Evolutionary conservation across 495 filamentous ascomycete genomes (phyloP).

Genomic region (Paragyromitra xinjiangensis): DNA sequence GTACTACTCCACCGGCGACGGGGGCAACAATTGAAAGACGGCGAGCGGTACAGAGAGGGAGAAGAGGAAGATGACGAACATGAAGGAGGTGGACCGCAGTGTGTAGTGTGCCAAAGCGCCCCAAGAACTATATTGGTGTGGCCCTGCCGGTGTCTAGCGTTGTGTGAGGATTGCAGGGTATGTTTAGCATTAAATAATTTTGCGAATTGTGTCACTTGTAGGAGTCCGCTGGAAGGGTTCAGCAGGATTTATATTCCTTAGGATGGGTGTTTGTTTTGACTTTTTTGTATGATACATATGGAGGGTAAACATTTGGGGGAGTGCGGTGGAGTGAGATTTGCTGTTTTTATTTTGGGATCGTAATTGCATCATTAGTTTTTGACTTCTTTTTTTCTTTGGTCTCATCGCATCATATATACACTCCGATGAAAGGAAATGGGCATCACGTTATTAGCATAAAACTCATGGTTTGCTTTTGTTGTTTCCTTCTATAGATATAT

Average conservation of each 20-base stretch:
- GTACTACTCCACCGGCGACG: constrained; percentile 69
- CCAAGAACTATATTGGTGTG: constrained; percentile 91
- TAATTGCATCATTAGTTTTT: not conserved
- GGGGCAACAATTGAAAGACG: constrained; percentile 22
- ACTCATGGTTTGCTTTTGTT: not conserved
- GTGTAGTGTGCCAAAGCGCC: constrained; percentile 90
- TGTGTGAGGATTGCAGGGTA: constrained; percentile 94
- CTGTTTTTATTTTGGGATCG: not conserved
- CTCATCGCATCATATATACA: not conserved
- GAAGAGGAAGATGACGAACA: constrained; percentile 75
- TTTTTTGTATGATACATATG: constrained; percentile 15
- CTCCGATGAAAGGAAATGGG: not conserved
- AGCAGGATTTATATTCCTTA: constrained; percentile 86
- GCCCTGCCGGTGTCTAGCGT: constrained; percentile 92
- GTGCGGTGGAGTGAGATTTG: not conserved
- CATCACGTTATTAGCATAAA: not conserved
- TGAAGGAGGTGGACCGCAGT: constrained; percentile 79
- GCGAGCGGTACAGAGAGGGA: constrained; percentile 36
- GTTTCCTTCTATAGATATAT: not conserved
- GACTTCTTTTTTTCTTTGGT: not conserved
- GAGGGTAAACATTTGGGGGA: not conserved
- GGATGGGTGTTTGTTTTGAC: not conserved
- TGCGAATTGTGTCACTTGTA: constrained; percentile 91
- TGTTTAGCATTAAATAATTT: constrained; percentile 97
- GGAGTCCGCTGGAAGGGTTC: constrained; percentile 85